A percentile compares a stretch with the other conserved stretches of the same genome.
Conservation (phyloP, 1,284 basidiomycete species). For the Tremellales sp. region DNA sequence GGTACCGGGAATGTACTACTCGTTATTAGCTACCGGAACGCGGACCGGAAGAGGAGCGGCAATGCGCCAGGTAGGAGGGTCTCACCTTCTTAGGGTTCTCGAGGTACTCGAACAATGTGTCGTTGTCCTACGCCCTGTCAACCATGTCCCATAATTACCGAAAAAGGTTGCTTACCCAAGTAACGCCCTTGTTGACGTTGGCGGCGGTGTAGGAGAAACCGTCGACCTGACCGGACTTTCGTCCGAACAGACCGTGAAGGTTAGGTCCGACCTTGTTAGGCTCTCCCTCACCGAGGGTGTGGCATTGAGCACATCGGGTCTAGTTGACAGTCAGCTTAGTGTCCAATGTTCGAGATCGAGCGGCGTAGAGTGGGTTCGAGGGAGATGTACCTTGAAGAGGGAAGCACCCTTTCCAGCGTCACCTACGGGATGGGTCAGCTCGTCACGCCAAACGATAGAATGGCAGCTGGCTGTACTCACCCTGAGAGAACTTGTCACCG, state of each 20-base stretch:
- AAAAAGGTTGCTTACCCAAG: slow-evolving; percentile 54
- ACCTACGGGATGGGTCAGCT: slow-evolving; percentile 57
- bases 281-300: slow-evolving; percentile 80
- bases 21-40: not conserved
- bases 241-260: slow-evolving; percentile 82
- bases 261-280: slow-evolving; percentile 76
- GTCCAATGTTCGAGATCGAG: not conserved
- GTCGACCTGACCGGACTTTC: slow-evolving; percentile 81
- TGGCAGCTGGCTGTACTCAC: slow-evolving; percentile 8
- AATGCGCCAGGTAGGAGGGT: not conserved
- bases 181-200: slow-evolving; percentile 92
- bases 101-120: slow-evolving; percentile 47
- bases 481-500: slow-evolving; percentile 19
- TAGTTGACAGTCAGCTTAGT: slow-evolving; percentile 16
- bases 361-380: not conserved
- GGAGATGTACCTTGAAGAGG: slow-evolving; percentile 64
- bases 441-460: not conserved
- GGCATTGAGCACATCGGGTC: slow-evolving; percentile 97
- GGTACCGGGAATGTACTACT: slow-evolving; percentile 53
- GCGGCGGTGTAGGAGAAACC: slow-evolving; percentile 92
- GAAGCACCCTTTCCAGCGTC: slow-evolving; percentile 81
- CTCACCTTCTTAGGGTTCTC: slow-evolving; percentile 84
- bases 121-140: slow-evolving; percentile 18
- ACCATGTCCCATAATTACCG: not conserved
- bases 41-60: not conserved